These are phyloP conservation scores for Teunomyces atbi DNA, from an alignment of 805 yeast genomes.

Conservation along the genomic window DNA sequence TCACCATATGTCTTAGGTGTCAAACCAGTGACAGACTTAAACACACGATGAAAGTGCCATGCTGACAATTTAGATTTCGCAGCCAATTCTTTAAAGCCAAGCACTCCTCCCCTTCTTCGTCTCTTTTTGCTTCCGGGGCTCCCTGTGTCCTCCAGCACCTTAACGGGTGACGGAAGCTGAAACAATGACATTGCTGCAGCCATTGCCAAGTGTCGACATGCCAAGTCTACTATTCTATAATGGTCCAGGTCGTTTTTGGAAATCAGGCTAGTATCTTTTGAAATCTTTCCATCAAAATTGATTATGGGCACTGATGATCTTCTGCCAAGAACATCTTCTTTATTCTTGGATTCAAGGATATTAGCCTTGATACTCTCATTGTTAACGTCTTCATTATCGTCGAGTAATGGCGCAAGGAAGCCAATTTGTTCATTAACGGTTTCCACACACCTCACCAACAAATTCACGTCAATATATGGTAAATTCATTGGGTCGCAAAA, in stretches of 20 bases:
- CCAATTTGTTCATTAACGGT: constrained; percentile 58
- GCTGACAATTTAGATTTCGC: constrained; percentile 79
- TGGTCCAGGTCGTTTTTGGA: constrained; percentile 68
- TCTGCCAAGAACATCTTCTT: constrained; percentile 22
- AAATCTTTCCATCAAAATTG: constrained; percentile 19
- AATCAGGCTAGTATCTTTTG: constrained; percentile 28
- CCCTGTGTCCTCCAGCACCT: constrained; percentile 17
- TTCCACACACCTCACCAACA: constrained; percentile 50
- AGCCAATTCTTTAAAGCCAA: constrained; percentile 85
- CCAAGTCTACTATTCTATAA: constrained; percentile 65
- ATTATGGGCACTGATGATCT: constrained; percentile 31
- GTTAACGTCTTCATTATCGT: constrained; percentile 43
- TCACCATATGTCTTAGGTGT: constrained; percentile 91
- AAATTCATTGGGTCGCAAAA: constrained; percentile 52
- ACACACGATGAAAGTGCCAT: constrained; percentile 92
- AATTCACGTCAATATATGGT: constrained; percentile 46
- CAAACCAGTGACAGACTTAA: constrained; percentile 79
- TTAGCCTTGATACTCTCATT: constrained; percentile 36
- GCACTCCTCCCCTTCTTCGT: constrained; percentile 72
- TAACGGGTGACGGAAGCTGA: constrained; percentile 15
- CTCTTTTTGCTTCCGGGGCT: constrained; percentile 34
- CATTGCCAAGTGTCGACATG: constrained; percentile 78
- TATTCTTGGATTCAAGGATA: constrained; percentile 26
- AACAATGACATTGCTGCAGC: constrained; percentile 61
- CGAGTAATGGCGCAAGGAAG: constrained; percentile 50